Percentiles rank a stretch among this genome's conserved stretches.
Evolutionary conservation across 176 grass and related monocot species (phyloP).

Genomic region (Dactylis glomerata): DNA sequence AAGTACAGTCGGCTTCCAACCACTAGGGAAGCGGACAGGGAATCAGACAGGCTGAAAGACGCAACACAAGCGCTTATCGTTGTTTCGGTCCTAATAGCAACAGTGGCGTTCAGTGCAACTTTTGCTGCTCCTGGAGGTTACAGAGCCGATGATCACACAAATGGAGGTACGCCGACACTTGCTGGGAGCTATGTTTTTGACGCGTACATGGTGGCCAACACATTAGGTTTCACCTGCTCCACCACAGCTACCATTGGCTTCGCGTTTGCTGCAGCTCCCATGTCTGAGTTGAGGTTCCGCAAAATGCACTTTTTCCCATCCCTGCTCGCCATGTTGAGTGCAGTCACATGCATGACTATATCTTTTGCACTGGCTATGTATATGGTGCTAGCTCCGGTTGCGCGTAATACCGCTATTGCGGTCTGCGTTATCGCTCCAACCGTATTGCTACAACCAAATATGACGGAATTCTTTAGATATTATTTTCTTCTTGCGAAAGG

Average conservation of each 20-base stretch:
- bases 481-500: neutral
- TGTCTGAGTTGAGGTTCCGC: neutral
- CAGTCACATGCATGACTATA: neutral
- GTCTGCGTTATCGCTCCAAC: neutral
- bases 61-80: neutral
- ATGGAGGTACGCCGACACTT: neutral
- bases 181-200: neutral
- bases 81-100: neutral
- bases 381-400: neutral
- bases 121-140: neutral
- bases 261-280: neutral
- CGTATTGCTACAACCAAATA: no score
- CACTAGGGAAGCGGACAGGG: neutral
- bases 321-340: neutral
- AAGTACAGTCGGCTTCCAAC: neutral
- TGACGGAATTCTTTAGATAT: no score
- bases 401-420: neutral
- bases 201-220: neutral
- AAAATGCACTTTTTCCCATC: no score
- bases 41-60: neutral
- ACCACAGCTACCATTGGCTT: neutral
- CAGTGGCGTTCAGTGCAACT: neutral
- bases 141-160: neutral
- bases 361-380: neutral
- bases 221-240: neutral